These are phyloP conservation scores for Drechslerella stenobrocha DNA, from an alignment of 2,329 filamentous ascomycete genomes.

Conservation along the genomic window DNA sequence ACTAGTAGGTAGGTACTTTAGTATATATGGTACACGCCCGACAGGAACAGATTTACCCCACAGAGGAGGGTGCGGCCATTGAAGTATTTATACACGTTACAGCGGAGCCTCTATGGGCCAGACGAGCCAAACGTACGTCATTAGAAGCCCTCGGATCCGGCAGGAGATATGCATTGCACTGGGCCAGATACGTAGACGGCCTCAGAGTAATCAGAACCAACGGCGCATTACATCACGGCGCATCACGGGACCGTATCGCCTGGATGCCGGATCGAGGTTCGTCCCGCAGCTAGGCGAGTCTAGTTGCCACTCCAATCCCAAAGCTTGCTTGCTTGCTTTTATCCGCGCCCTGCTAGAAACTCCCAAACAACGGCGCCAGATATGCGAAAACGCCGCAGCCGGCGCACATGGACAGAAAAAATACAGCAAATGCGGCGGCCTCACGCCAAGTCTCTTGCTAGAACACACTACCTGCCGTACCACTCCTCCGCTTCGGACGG, in stretches of 20 bases:
- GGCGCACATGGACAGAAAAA: no score
- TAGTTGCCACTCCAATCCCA: slow-evolving; percentile 32
- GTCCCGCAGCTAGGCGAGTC: slow-evolving; percentile 18
- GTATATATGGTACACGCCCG: not conserved
- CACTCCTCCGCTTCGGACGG: slow-evolving; percentile 68
- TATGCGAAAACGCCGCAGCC: slow-evolving; percentile 17
- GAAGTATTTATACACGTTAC: slow-evolving; percentile 39
- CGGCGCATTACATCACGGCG: slow-evolving; percentile 46
- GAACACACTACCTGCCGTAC: slow-evolving; percentile 53
- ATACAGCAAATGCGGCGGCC: no score
- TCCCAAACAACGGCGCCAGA: slow-evolving; percentile 26
- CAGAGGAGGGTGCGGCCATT: slow-evolving; percentile 27
- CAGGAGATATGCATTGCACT: slow-evolving; percentile 4
- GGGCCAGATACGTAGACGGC: no score
- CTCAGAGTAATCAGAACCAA: no score
- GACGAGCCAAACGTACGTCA: no score
- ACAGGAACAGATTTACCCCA: not conserved
- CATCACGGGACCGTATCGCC: slow-evolving; percentile 31
- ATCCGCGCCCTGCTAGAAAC: slow-evolving; percentile 25
- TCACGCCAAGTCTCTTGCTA: no score
- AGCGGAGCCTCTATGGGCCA: not conserved
- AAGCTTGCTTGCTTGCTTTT: slow-evolving; percentile 46
- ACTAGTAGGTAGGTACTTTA: not conserved
- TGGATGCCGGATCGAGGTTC: slow-evolving; percentile 33
- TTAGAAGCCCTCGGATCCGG: slow-evolving; percentile 15